Percentiles rank a stretch among this genome's conserved stretches.
Conservation (phyloP, 1,139 yeast species). For the Saccharomycopsis crataegensis region DNA sequence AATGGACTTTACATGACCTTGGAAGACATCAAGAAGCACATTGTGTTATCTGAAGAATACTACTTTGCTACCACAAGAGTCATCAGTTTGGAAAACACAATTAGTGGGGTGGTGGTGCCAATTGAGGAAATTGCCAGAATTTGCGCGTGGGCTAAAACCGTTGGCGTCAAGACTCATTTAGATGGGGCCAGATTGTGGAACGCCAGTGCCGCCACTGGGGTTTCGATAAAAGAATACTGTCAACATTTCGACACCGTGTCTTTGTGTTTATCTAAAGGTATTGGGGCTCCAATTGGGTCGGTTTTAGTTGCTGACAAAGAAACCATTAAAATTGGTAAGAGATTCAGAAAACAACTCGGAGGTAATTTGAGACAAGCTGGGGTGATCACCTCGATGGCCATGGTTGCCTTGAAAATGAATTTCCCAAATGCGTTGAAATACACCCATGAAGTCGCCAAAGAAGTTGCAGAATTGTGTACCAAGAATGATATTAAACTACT, state of each 20-base stretch:
- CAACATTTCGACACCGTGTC: slow-evolving; percentile 81
- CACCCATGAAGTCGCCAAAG: slow-evolving; percentile 65
- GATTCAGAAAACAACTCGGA: slow-evolving; percentile 88
- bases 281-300: slow-evolving; percentile 95
- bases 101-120: slow-evolving; percentile 79
- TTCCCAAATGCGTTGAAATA: slow-evolving; percentile 45
- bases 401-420: slow-evolving; percentile 68
- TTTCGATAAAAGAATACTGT: slow-evolving; percentile 66
- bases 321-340: slow-evolving; percentile 67
- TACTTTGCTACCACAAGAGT: slow-evolving; percentile 87
- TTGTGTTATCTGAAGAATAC: slow-evolving; percentile 71
- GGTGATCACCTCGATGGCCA: slow-evolving; percentile 74
- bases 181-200: slow-evolving; percentile 98
- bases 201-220: slow-evolving; percentile 70
- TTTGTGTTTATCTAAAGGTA: slow-evolving; percentile 79
- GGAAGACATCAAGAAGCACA: slow-evolving; percentile 63
- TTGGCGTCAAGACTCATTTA: slow-evolving; percentile 60
- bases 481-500: slow-evolving; percentile 49
- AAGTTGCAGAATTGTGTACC: slow-evolving; percentile 55
- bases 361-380: slow-evolving; percentile 95
- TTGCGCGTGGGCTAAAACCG: slow-evolving; percentile 44
- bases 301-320: slow-evolving; percentile 64
- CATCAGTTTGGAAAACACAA: slow-evolving; percentile 79
- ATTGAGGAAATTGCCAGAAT: slow-evolving; percentile 71
- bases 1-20: slow-evolving; percentile 72